A percentile compares a stretch with the other conserved stretches of the same genome.
Evolutionary conservation across 306 rosid species (phyloP).

Genomic region (Pterocarpus macrocarpus): DNA sequence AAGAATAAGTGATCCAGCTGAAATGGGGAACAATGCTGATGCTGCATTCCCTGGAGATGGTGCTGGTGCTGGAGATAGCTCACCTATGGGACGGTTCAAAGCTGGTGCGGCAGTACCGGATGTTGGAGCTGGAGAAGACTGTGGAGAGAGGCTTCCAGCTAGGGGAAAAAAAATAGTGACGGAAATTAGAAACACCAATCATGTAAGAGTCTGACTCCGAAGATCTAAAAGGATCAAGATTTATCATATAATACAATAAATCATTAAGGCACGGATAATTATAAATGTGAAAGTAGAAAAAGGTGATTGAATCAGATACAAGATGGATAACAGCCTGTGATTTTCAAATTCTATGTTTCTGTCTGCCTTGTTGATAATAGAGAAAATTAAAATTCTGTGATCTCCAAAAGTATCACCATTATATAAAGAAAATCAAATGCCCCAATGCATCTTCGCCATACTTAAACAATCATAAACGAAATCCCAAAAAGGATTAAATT

Average conservation of each 20-base stretch:
- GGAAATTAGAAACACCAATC: conserved; percentile 27
- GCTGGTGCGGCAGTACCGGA: conserved; percentile 36
- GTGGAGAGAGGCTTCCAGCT: conserved; percentile 55
- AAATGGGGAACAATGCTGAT: conserved; percentile 40
- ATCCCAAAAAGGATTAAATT: not conserved
- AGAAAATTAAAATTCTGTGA: not conserved
- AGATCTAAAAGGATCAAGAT: not conserved
- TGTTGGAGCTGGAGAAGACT: conserved; percentile 40
- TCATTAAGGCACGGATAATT: not conserved
- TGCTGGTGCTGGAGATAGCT: conserved; percentile 40
- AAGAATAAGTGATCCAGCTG: conserved; percentile 39
- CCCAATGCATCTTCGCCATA: not conserved
- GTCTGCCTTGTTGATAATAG: not conserved
- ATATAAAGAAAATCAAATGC: not conserved
- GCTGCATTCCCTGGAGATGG: conserved; percentile 39
- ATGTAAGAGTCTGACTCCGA: conserved; percentile 2
- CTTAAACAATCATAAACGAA: not conserved
- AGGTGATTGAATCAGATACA: not conserved
- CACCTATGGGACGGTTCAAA: not conserved
- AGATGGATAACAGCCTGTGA: not conserved
- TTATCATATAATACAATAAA: not conserved
- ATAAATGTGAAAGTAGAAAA: not conserved
- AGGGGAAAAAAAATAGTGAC: not conserved
- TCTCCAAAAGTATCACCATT: not conserved
- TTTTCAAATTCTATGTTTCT: not conserved